Evolutionary conservation across 164 flowering plant genomes (phyloP), one percentile per base, ranked within the genome.

Genomic region (Warburgia ugandensis): DNA sequence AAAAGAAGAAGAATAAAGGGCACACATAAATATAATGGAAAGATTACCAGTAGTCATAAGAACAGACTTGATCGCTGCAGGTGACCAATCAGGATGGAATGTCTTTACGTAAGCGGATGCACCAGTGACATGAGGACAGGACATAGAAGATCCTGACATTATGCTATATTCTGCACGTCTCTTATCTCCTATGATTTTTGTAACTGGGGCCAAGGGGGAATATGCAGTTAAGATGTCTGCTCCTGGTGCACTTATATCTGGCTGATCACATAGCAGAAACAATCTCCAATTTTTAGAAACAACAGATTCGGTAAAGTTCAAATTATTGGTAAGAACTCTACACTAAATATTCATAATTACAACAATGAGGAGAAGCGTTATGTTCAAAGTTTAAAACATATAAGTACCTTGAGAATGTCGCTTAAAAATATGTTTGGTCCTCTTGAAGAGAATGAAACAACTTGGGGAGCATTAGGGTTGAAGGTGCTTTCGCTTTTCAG

Each of bases 171-270:
- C 32, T 0, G 58, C 73, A 2, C 48, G 22, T 55, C 86, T 67
- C 1, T 14, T 41, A 40, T 82, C 90, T 0, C 20, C 50, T 1
- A 3, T 1, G 2, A 21, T 5, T 3, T 16, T 20, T 0, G 78
- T 23, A 0, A 62, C 45, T 1, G 75, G n/a, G 6, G 44, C 53
- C 26, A 32, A 29, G 4, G 68, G 69, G 4, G 84, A 68, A 64
- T 55, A 79, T 9, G 79, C 84, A 5, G 86, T 80, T 26, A 79
- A 27, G 31, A 83, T 77, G 20, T 73, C 62, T 0, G 76, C 76
- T 38, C 90, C 90, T 2, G 86, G 86, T 6, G 90, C 86, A 20
- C 70, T 52, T 30, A 80, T 47, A 52, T 83, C 86, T 8, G 86
- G 90, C 90, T 79, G 74, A 31, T n/a, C n/a, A n/a, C n/a, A n/a